Evolutionary conservation across 345 rosid genomes (phyloP).

Genomic region (Kernera saxatilis): DNA sequence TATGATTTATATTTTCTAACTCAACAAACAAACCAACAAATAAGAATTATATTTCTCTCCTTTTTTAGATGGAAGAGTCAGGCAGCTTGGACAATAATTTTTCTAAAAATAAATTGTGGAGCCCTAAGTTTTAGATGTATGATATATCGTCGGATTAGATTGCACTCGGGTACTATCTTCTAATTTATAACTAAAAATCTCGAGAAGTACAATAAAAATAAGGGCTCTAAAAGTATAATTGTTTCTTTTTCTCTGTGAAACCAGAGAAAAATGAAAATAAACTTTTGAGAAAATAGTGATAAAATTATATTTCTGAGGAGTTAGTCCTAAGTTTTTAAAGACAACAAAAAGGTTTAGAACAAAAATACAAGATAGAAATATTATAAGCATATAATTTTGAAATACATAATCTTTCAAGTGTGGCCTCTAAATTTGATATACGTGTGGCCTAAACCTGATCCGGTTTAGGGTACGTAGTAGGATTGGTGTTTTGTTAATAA

Average conservation of each 20-base stretch:
- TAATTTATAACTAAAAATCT: neutral
- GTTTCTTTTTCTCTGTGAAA: neutral
- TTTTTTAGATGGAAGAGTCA: neutral
- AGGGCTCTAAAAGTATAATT: no score
- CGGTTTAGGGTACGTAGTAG: conserved; percentile 17
- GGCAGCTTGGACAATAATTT: neutral
- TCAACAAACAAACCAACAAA: conserved; percentile 16
- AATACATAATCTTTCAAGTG: neutral
- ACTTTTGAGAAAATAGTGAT: neutral
- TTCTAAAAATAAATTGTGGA: neutral
- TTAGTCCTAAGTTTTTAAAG: conserved; percentile 1
- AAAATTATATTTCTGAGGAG: neutral
- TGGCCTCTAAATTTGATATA: neutral
- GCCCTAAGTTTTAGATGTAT: neutral
- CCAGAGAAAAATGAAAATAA: neutral
- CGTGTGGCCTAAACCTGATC: conserved; percentile 25
- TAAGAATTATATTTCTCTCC: neutral
- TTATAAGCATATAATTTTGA: neutral
- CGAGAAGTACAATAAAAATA: neutral
- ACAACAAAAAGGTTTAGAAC: neutral
- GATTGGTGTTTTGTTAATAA: conserved; percentile 8
- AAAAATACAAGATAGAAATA: neutral
- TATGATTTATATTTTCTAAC: neutral
- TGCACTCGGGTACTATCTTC: neutral
- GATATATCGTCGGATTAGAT: neutral